Base-by-base conservation (phyloP, 352 stramenopile species). In the Phytophthora tubulina region DNA sequence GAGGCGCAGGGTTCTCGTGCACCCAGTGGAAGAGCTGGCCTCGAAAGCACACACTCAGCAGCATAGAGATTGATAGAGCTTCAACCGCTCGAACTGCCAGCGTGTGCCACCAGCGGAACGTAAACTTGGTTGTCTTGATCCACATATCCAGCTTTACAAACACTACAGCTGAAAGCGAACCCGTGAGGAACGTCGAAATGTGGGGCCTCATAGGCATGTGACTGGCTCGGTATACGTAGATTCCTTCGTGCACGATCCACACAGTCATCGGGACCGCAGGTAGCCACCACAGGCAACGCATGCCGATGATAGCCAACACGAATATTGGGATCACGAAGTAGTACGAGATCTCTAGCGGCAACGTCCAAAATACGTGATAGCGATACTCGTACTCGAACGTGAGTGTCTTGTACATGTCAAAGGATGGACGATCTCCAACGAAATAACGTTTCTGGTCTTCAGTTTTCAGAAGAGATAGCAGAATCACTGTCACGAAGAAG, bases 241-340 rank as follows among this genome's bases (percentile, higher is more conserved):
- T 48, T 11, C 70, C 73, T 31, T 74, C 53, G 63, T 67, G 45
- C 1, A 73, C 50, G 33, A 73, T 56, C 70, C 69, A 81, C 2
- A 56, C 45, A 17, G 41, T 67, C 10, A 85, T 32, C 11, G 69
- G 72, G 1, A 71, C 2, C 1, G 70, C 67, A 3, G 36, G 41
- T 9, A 79, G 0, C 68, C 65, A 82, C 72, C 75, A 83, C 2
- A 57, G 44, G 6, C 61, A 50, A 31, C 72, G 49, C 50, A 80
- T 38, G 0, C 33, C 42, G 2, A 78, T 10, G 4, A 78, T 56
- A 14, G 36, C 56, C 42, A 82, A 54, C 0, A 76, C 75, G 9
- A 85, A 72, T 4, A 78, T 36, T 13, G 78, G 78, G 15, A 85
- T 77, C 1, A 82, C 21, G 32, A 79, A 85, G 60, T 83, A 85